Conservation (phyloP, 1,139 yeast genomes). For the Candida sp. region DNA sequence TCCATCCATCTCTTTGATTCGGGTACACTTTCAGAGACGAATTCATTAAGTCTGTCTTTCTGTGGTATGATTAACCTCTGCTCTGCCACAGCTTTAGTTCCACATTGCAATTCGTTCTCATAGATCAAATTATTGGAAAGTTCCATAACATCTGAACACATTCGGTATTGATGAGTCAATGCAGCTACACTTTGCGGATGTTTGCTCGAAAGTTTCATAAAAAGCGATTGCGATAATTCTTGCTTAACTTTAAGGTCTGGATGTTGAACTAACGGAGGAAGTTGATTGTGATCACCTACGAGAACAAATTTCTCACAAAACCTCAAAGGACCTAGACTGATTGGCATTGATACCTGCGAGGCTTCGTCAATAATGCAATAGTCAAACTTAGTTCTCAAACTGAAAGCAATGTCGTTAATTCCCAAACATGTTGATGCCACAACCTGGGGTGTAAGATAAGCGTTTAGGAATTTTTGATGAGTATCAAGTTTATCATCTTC, state of each 20-base stretch:
- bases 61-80: constrained; percentile 50
- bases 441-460: constrained; percentile 58
- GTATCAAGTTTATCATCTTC: constrained; percentile 34
- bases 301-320: constrained; percentile 75
- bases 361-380: constrained; percentile 97
- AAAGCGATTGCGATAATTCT: constrained; percentile 79
- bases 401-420: constrained; percentile 59
- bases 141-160: constrained; percentile 88
- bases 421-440: constrained; percentile 92
- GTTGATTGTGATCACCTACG: constrained; percentile 93
- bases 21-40: constrained; percentile 5
- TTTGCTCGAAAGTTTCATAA: constrained; percentile 64
- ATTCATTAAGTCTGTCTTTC: constrained; percentile 16
- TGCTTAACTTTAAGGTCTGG: constrained; percentile 48
- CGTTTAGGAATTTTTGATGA: constrained; percentile 39
- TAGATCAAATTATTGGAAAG: constrained; percentile 80
- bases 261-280: constrained; percentile 79
- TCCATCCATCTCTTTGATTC: constrained; percentile 28
- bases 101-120: constrained; percentile 73
- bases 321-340: constrained; percentile 83
- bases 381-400: constrained; percentile 63
- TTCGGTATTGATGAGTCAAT: constrained; percentile 81
- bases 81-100: constrained; percentile 58
- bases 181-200: constrained; percentile 74
- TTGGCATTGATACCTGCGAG: constrained; percentile 89